These are phyloP conservation scores for Syzygium grande DNA, from an alignment of 345 rosid species.

Conservation along the genomic window DNA sequence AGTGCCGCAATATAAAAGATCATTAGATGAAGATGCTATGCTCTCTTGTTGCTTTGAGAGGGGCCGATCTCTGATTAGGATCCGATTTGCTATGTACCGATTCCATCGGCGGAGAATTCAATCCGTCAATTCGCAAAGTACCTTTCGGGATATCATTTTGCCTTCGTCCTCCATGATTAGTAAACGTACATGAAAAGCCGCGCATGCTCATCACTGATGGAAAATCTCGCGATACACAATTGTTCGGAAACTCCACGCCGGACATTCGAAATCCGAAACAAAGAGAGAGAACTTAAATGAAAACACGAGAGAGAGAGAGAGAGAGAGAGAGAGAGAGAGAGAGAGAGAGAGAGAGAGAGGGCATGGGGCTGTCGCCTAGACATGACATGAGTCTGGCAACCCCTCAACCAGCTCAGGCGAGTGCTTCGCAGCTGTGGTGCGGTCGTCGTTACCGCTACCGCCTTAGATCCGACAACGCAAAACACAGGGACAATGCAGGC, in stretches of 20 bases:
- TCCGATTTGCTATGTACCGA: neutral
- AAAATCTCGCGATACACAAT: neutral
- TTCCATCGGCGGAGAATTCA: neutral
- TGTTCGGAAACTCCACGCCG: fast-evolving
- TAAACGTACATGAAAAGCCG: neutral
- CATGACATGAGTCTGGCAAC: neutral
- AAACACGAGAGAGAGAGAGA: neutral
- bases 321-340: fast-evolving
- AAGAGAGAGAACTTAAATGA: neutral
- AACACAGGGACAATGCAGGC: neutral
- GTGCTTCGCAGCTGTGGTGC: neutral
- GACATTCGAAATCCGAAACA: fast-evolving
- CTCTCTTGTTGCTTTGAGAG: neutral
- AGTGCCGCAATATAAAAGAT: too few relatives aligned
- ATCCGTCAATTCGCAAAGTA: neutral
- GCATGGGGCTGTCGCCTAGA: too few relatives aligned
- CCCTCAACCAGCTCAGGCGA: neutral
- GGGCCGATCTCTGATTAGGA: neutral
- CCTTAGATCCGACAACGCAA: neutral
- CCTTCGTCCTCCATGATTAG: neutral
- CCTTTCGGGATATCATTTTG: neutral
- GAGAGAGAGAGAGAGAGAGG: fast-evolving
- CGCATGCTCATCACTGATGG: too few relatives aligned
- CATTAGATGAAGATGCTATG: neutral
- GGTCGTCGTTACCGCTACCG: neutral